Base-by-base conservation (phyloP, 306 rosid genomes). In the Glycyrrhiza uralensis region DNA sequence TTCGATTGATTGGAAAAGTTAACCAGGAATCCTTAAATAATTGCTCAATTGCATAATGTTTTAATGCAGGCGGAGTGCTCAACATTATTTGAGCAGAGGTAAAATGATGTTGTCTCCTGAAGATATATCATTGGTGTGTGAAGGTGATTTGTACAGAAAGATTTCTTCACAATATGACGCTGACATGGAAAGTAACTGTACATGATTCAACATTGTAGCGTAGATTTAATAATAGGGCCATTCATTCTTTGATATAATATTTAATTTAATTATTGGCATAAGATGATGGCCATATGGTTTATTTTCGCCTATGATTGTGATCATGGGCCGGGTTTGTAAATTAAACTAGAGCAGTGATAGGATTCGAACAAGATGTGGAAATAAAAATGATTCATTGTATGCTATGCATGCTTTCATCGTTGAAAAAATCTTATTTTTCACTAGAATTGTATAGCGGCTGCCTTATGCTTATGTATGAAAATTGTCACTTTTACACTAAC, bases 71-170 rank as follows among this genome's bases (percentile, higher is more conserved):
- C 74, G 91, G 30, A 66, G 77, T 77, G 80, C 87, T 73, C 86
- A 68, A 42, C 97, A 94, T 81, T 86, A 94, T 86, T 81, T 91
- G 78, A 87, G 92, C 52, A 82, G 60, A 46, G 88, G 92, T 56
- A 39, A 28, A 39, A 62, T 73, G 72, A 54, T 74, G 83, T 79
- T 90, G 72, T 78, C 92, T 10, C 86, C 87, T 4, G 91, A 91
- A 70, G 87, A 89, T 66, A 83, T 94, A 79, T 81, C 78, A 19
- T 66, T 82, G 79, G 75, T 94, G 52, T 87, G 81, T 68, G 86
- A 82, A 64, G 75, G 79, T 59, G 87, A 82, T 29, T 66, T 84
- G 63, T 71, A 58, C 58, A 50, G 79, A 70, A 81, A 71, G 79
- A 78, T 44, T 64, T 63, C 66, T 59, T 79, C 85, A 41, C 59